Conservation (phyloP, 106 monocot species). For the Acanthochlamys bracteata region DNA sequence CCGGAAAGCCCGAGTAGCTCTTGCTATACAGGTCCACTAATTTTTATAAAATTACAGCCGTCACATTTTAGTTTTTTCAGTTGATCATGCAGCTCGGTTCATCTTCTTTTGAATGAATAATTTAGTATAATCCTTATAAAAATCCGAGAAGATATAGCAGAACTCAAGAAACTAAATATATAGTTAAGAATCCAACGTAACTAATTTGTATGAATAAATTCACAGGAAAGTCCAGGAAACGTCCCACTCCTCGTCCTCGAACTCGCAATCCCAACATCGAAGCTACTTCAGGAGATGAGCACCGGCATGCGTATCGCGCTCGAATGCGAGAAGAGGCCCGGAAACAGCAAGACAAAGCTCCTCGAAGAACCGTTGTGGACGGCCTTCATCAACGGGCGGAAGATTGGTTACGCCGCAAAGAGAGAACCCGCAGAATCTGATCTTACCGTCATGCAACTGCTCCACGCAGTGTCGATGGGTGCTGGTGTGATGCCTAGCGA, state of each 20-base stretch:
- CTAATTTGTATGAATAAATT: neutral
- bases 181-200: too few relatives aligned
- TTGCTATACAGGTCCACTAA: slow-evolving; percentile 20
- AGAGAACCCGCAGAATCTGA: slow-evolving; percentile 31
- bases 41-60: too few relatives aligned
- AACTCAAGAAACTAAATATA: too few relatives aligned
- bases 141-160: too few relatives aligned
- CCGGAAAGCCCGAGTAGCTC: slow-evolving; percentile 31
- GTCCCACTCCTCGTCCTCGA: slow-evolving; percentile 31
- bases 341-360: slow-evolving; percentile 17
- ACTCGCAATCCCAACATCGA: slow-evolving; percentile 35
- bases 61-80: too few relatives aligned
- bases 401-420: slow-evolving; percentile 27
- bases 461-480: slow-evolving; percentile 43
- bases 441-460: slow-evolving; percentile 34
- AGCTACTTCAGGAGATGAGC: slow-evolving; percentile 42
- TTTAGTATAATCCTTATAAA: too few relatives aligned
- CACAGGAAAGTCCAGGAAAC: slow-evolving; percentile 24
- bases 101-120: too few relatives aligned
- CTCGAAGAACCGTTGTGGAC: slow-evolving; percentile 44
- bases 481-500: slow-evolving; percentile 44
- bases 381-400: slow-evolving; percentile 36
- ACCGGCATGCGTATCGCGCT: slow-evolving; percentile 32
- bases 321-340: slow-evolving; percentile 48
- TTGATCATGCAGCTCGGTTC: too few relatives aligned